Conservation (phyloP, 257 asterid species). For the Nicotiana sylvestris region DNA sequence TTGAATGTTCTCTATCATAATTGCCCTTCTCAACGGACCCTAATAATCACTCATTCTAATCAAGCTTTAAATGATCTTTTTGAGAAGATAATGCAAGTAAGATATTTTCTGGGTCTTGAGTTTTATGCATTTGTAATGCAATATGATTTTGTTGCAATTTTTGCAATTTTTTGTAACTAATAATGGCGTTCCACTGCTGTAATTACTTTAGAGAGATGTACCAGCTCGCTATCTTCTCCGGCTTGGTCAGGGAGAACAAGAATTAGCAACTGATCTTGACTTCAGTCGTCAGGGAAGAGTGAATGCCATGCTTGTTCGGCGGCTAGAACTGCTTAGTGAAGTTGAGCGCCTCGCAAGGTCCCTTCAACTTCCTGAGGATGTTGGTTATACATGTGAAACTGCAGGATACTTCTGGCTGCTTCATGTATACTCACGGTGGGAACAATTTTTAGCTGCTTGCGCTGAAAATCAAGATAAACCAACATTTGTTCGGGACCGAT, state of each 20-base stretch:
- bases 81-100: constrained; percentile 98
- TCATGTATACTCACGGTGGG: constrained; percentile 98
- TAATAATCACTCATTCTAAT: constrained; percentile 96
- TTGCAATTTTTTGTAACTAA: background rate
- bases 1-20: constrained; percentile 94
- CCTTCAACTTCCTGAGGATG: constrained; percentile 92
- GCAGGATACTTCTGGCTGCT: constrained; percentile 98
- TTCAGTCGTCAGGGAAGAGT: constrained; percentile 99
- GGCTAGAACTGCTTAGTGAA: constrained; percentile 90
- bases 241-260: constrained; percentile 99
- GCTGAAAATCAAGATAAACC: constrained; percentile 65
- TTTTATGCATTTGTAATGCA: background rate
- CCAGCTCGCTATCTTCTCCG: constrained; percentile 99
- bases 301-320: constrained; percentile 95
- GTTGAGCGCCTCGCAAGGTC: constrained; percentile 93
- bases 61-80: constrained; percentile 97
- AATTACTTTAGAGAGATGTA: constrained; percentile 70
- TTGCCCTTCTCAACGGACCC: constrained; percentile 98
- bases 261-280: constrained; percentile 95
- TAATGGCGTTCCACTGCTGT: background rate
- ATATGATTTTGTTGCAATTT: background rate
- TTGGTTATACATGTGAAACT: constrained; percentile 96
- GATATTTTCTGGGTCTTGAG: background rate
- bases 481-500: constrained; percentile 65
- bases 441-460: constrained; percentile 76